phyloP scores from a whole-genome alignment of 805 yeast species.

The Metschnikowia proteae region DNA sequence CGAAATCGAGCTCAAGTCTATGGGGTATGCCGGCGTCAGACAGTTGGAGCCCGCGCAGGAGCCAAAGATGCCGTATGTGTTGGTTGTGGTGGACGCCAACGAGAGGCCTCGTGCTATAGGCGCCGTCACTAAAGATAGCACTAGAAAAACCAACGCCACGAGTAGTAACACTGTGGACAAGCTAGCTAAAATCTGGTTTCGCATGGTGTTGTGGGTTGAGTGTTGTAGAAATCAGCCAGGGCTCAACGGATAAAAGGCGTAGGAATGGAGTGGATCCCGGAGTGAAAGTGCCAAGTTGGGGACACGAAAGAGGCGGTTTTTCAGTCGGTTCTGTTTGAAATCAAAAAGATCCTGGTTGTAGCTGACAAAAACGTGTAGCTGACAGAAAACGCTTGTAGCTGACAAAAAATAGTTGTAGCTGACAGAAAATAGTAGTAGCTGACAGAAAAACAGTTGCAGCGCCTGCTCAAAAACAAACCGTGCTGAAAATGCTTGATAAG shows the following conservation, averaged over 20 bases:
- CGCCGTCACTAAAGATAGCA: slow-evolving; percentile 57
- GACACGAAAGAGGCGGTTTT: too few species aligned
- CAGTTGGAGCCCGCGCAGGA: slow-evolving; percentile 47
- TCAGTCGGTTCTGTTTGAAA: too few species aligned
- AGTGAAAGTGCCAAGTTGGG: too few species aligned
- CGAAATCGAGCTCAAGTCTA: slow-evolving; percentile 25
- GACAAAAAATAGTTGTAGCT: not conserved
- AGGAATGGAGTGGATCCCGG: too few species aligned
- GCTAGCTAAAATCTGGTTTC: slow-evolving; percentile 29
- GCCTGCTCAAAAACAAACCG: not conserved
- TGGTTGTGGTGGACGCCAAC: slow-evolving; percentile 44
- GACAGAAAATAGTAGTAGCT: not conserved
- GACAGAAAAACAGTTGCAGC: not conserved
- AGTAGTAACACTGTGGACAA: slow-evolving; percentile 42
- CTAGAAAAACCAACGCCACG: slow-evolving; percentile 57
- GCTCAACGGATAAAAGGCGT: too few species aligned
- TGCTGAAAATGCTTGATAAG: slow-evolving; percentile 4
- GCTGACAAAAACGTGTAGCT: not conserved
- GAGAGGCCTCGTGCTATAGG: slow-evolving; percentile 52
- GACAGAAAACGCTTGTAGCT: not conserved
- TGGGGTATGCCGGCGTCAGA: slow-evolving; percentile 44
- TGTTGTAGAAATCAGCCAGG: not conserved
- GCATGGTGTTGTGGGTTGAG: slow-evolving; percentile 7
- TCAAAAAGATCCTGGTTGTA: too few species aligned
- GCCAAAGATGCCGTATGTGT: slow-evolving; percentile 65